These are phyloP conservation scores for Thielaviopsis populi DNA, from an alignment of 2,329 filamentous ascomycete genomes.

Conservation along the genomic window DNA sequence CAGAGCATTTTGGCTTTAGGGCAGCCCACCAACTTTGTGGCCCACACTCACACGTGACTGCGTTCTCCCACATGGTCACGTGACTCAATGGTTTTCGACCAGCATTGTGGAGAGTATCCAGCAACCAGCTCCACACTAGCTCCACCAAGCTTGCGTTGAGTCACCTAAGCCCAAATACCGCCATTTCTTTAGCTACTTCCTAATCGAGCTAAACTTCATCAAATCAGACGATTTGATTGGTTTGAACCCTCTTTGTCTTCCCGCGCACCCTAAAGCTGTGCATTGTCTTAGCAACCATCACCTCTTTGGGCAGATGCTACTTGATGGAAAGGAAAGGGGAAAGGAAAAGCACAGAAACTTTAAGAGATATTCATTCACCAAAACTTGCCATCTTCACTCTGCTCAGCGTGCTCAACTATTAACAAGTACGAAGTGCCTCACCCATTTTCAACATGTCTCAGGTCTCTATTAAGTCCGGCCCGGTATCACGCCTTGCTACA, in stretches of 20 bases:
- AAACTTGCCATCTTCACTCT: too few species aligned
- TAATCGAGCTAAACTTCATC: not conserved
- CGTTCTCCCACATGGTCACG: slow-evolving; percentile 8
- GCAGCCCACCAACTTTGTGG: slow-evolving; percentile 16
- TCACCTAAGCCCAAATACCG: slow-evolving; percentile 6
- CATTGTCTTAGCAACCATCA: not conserved
- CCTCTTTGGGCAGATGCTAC: not conserved
- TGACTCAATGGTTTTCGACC: not conserved
- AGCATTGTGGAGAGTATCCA: slow-evolving; percentile 4
- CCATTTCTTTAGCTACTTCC: not conserved
- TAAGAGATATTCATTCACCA: too few species aligned
- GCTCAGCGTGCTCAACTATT: too few species aligned
- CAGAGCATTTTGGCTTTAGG: slow-evolving; percentile 17
- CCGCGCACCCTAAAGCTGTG: not conserved
- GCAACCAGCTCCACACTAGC: slow-evolving; percentile 5
- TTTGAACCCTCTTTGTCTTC: not conserved
- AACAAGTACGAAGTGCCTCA: too few species aligned
- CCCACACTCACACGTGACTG: slow-evolving; percentile 15
- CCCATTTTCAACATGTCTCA: not conserved
- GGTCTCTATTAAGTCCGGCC: not conserved
- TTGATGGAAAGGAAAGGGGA: too few species aligned
- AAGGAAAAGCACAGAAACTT: too few species aligned
- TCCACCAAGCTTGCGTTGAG: slow-evolving; percentile 13
- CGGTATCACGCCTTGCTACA: not conserved
- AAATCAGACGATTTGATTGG: slow-evolving; percentile 11